Evolutionary conservation across 2,329 filamentous ascomycete genomes (phyloP), one percentile per base, ranked within the genome.

Genomic region (Talaromyces sp.): DNA sequence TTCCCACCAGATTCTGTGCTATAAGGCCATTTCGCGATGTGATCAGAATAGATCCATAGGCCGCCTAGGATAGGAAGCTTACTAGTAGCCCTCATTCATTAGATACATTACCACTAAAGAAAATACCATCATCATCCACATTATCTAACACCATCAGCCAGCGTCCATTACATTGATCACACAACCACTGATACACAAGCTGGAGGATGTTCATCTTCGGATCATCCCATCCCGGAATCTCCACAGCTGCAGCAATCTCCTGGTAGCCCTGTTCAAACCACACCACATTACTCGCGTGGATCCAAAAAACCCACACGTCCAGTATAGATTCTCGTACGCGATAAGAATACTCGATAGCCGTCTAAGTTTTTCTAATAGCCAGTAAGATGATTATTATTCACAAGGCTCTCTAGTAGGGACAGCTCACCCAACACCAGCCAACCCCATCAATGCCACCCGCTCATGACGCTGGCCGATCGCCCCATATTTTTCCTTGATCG

Each of bases 291-390:
- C 65, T 69, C 2, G 68, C 68, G 49, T 75, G 59, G 9, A 75
- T 59, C 72, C 68, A 76, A 49, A 74, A 75, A 14, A 75, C 58
- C 57, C 59, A 70, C 6, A 53, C 66, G 22, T 69, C 32, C 0
- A 65, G 62, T 22, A 52, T 61, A 10, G 32, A 48, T 2, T 69
- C 61, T 54, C 55, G 58, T 17, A 60, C 54, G 42, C 55, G 61
- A 55, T 75, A 67, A 0, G 65, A 61, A 39, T 72, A 74, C 58
- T 74, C 60, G 36, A 75, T 74, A 4, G 71, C 69, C 39, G 65
- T 63, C 61, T 71, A 66, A 22, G n/a, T n/a, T n/a, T n/a, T n/a
- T n/a, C n/a, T n/a, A 53, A 57, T 14, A 14, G 44, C 37, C 32
- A 41, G 44, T 47, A 20, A 4, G 17, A 45, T 53, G 45, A 39